Evolutionary conservation across 2,329 filamentous ascomycete species (phyloP).

Genomic region (Amesomyces nigricolor): DNA sequence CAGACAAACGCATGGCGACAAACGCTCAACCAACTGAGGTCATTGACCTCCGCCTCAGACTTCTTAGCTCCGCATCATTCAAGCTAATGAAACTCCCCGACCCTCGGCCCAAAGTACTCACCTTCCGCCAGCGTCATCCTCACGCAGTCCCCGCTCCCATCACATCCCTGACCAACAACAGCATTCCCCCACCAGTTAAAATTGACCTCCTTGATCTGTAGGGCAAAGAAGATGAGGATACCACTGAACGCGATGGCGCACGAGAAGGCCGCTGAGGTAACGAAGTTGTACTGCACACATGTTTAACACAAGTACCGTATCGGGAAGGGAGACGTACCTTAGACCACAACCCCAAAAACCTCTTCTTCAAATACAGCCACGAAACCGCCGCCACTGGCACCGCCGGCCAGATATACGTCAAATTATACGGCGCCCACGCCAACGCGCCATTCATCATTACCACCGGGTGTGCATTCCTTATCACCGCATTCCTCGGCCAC

Average conservation of each 20-base stretch:
- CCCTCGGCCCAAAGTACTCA: conserved; percentile 22
- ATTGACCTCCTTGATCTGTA: conserved; percentile 35
- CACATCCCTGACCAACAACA: conserved; percentile 25
- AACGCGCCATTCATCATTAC: conserved; percentile 35
- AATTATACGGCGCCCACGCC: conserved; percentile 37
- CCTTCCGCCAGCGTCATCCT: conserved; percentile 28
- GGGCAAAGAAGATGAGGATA: conserved; percentile 46
- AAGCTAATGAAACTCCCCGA: conserved; percentile 19
- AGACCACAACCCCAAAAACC: conserved; percentile 26
- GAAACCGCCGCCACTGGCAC: conserved; percentile 38
- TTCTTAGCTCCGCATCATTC: background rate
- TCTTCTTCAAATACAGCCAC: conserved; percentile 38
- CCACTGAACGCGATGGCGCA: conserved; percentile 52
- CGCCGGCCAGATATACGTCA: conserved; percentile 40
- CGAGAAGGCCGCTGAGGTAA: conserved; percentile 53
- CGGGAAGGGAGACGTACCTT: conserved; percentile 19
- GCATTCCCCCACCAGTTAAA: conserved; percentile 49
- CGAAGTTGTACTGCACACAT: conserved; percentile 47
- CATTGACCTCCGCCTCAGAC: too few species aligned
- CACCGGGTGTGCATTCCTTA: conserved; percentile 38
- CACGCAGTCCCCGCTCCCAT: conserved; percentile 14
- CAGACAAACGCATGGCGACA: background rate
- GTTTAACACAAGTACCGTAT: background rate
- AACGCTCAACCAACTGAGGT: too few species aligned
- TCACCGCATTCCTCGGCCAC: conserved; percentile 30